A percentile compares a stretch with the other conserved stretches of the same genome.
These are phyloP conservation scores for Exobasidium rhododendri DNA, from an alignment of 1,284 basidiomycete species.

Conservation along the genomic window DNA sequence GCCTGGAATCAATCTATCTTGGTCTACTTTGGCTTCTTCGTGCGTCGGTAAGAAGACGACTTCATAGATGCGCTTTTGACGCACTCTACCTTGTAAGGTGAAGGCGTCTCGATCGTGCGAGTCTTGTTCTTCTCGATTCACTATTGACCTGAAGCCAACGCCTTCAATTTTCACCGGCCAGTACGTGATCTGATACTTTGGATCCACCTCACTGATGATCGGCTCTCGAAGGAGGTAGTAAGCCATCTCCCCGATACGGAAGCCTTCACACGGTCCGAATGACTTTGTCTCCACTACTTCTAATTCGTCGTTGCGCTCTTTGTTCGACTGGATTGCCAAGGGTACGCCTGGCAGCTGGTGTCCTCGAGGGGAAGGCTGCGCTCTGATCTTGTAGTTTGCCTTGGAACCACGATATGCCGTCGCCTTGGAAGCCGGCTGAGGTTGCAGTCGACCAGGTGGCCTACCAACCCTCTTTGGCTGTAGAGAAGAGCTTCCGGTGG, in stretches of 20 bases:
- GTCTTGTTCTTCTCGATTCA: background rate
- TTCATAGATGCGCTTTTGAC: constrained; percentile 1
- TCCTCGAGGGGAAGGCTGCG: constrained; percentile 13
- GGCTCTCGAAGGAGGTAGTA: constrained; percentile 28
- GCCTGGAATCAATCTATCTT: constrained; percentile 22
- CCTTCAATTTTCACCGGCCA: constrained; percentile 30
- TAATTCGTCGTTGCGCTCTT: constrained; percentile 26
- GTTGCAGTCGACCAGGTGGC: background rate
- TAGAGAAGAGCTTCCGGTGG: background rate
- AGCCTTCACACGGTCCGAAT: constrained; percentile 31
- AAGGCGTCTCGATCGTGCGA: constrained; percentile 13
- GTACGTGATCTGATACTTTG: constrained; percentile 16
- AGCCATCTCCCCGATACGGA: constrained; percentile 30
- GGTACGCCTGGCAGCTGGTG: constrained; percentile 22
- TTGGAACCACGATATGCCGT: background rate
- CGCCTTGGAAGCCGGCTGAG: background rate
- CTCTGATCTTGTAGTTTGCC: background rate
- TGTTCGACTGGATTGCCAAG: constrained; percentile 20
- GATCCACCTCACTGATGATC: constrained; percentile 18
- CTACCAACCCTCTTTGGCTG: background rate
- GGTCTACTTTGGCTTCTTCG: constrained; percentile 25
- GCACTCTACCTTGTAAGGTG: constrained; percentile 13
- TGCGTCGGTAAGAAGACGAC: constrained; percentile 28
- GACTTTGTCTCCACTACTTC: constrained; percentile 18
- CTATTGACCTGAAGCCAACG: background rate